Base-by-base conservation (phyloP, 2,329 filamentous ascomycete genomes). In the Dactylellina cionopaga region DNA sequence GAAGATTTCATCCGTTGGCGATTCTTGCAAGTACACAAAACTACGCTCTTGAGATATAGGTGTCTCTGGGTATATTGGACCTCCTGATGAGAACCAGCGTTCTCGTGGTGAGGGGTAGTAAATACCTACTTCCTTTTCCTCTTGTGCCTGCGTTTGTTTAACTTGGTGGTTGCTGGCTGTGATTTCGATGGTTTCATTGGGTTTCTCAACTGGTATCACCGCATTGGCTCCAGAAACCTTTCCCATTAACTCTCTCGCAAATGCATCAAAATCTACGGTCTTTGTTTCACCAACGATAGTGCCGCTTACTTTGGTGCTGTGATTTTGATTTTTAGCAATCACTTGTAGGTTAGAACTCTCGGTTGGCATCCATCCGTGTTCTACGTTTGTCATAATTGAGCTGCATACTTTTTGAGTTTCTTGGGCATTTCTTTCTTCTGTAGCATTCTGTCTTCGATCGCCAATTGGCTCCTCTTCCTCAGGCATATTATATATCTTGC, bases 171-270 rank as follows among this genome's bases (percentile, higher is more conserved):
- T 41, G 41, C 19, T 27, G 19, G 29, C 37, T 33, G 35, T 15
- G 15, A 22, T 17, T 44, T 22, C 15, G 15, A 7, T 6, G 43
- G 6, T 27, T n/a, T 27, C 22, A 25, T 19, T 5, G 5, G 13
- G 5, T 6, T 2, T 33, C 22, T 6, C n/a, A 5, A 13, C 5
- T 24, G 5, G 4, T 9, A 37, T 25, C 3, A 19, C 15, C 4
- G 6, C 22, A 5, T 22, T 41, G 10, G 33, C 22, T 9, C 13
- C n/a, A 11, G n/a, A 22, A 11, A 63, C 58, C 35, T 54, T 11
- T n/a, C 54, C 31, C 13, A 44, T 46, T 10, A 63, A 37, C 46
- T 63, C 58, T 25, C 44, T 52, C 2, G 54, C 35, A 43, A 63
- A 63, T 2, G 19, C 19, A 17, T 63, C 33, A n/a, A 63, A 63